Percentiles rank a stretch among this genome's conserved stretches.
Evolutionary conservation across 139 green algal genomes (phyloP).

Genomic region (Chlorella sp.): DNA sequence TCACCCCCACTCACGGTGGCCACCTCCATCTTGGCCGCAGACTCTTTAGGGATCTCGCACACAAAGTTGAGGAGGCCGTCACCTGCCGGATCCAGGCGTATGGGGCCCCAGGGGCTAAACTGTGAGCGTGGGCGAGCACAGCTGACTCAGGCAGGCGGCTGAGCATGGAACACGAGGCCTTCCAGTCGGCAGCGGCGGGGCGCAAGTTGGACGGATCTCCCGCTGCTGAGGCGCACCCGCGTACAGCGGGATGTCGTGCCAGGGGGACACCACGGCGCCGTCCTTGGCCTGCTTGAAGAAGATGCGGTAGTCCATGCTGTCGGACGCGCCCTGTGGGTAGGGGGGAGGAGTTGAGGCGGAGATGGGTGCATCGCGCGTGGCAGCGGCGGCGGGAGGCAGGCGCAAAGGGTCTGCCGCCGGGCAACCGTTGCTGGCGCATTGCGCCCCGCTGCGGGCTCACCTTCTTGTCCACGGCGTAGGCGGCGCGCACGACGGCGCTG

Average conservation of each 20-base stretch:
- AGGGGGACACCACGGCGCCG: constrained; percentile 79
- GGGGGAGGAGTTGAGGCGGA: not conserved
- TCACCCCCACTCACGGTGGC: constrained; percentile 86
- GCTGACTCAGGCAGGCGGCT: too few species aligned
- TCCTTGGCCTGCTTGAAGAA: constrained; percentile 79
- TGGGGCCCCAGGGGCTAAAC: too few species aligned
- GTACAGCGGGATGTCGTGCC: constrained; percentile 98
- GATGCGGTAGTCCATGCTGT: constrained; percentile 86
- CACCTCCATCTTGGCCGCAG: constrained; percentile 98
- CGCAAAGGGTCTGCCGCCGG: not conserved
- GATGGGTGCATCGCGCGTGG: not conserved
- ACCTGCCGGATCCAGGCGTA: constrained; percentile 38
- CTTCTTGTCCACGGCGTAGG: constrained; percentile 34
- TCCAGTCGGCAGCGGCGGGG: too few species aligned
- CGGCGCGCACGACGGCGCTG: constrained; percentile 22
- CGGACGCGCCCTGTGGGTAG: constrained; percentile 62
- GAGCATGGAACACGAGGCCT: too few species aligned
- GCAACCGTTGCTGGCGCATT: not conserved
- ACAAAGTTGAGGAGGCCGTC: constrained; percentile 95
- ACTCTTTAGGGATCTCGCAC: constrained; percentile 99
- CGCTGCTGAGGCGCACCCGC: too few species aligned
- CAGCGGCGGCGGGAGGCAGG: not conserved
- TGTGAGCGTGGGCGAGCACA: too few species aligned
- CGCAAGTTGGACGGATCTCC: not conserved
- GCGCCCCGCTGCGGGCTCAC: not conserved